Base-by-base conservation (phyloP, 2,329 filamentous ascomycete genomes). In the Alternaria ventricosa region DNA sequence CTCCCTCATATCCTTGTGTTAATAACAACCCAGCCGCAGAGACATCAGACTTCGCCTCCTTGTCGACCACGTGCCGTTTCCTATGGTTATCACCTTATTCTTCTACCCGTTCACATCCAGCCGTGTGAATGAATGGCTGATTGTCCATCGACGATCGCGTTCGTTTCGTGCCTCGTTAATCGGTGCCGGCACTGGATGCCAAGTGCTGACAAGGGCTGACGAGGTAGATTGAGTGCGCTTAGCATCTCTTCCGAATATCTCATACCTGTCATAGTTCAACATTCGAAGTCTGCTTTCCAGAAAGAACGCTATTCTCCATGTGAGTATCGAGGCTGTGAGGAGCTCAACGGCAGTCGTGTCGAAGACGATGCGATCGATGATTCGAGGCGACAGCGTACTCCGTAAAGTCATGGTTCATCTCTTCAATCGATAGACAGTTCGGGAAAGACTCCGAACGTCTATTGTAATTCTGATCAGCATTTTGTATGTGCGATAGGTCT, bases 21-120 rank as follows among this genome's bases (percentile, higher is more conserved):
- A 22, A 8, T 50, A 28, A 30, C 1, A 18, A 41, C 2, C n/a
- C 36, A 41, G 36, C 36, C 36, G 15, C 8, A 41, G n/a, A 41
- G n/a, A n/a, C 36, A 41, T 41, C 36, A 41, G 36, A 15, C 5
- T 41, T 41, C 8, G n/a, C 36, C 36, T 41, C n/a, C 36, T 41
- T 15, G 18, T 18, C n/a, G 0, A 41, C 9, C 36, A 41, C 36
- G 36, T 41, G 36, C 36, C 2, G 9, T 41, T 41, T 41, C n/a
- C 36, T 41, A 9, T 41, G 36, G 36, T 41, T 1, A 41, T 18
- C 36, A 5, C 36, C 1, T 0, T 6, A 0, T 41, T 2, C 0
- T 41, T 5, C n/a, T 18, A 41, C 0, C 36, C 36, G 0, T 41
- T 18, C n/a, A 18, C 36, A 5, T 41, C 2, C 1, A 0, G n/a